Percentiles rank a stretch among this genome's conserved stretches.
Evolutionary conservation across 306 rosid genomes (phyloP).

Genomic region (Neltuma alba): DNA sequence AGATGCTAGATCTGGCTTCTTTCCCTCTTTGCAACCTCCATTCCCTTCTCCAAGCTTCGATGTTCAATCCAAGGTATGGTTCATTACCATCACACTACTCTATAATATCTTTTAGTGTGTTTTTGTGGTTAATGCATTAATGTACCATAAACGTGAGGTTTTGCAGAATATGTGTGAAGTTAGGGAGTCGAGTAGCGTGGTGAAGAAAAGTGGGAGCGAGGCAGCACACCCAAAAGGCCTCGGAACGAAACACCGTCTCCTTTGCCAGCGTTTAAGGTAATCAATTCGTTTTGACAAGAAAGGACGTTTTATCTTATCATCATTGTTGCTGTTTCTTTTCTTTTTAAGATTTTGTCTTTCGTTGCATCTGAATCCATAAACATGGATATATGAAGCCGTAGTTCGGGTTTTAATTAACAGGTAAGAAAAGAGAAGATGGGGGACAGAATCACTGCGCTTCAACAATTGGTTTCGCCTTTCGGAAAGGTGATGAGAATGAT

Average conservation of each 20-base stretch:
- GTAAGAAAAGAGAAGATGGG: constrained; percentile 99
- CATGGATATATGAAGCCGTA: constrained; percentile 46
- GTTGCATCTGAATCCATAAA: constrained; percentile 22
- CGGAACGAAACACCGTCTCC: constrained; percentile 84
- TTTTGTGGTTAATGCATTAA: too few species aligned
- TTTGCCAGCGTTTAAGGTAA: constrained; percentile 98
- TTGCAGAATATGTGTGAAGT: constrained; percentile 79
- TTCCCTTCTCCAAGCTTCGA: constrained; percentile 55
- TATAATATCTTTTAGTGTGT: not conserved
- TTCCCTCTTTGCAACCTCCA: constrained; percentile 70
- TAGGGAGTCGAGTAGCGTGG: constrained; percentile 63
- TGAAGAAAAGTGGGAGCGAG: constrained; percentile 83
- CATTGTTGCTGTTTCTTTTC: too few species aligned
- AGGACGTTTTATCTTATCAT: not conserved
- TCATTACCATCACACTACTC: not conserved
- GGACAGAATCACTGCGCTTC: constrained; percentile 99
- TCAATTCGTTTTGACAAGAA: constrained; percentile 28
- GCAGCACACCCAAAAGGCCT: constrained; percentile 77
- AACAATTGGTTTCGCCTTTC: constrained; percentile 99
- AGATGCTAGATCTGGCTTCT: constrained; percentile 61
- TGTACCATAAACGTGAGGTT: not conserved
- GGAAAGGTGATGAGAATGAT: constrained; percentile 82
- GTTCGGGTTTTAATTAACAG: constrained; percentile 46
- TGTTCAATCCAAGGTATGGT: constrained; percentile 72
- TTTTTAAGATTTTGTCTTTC: constrained; percentile 6